Conservation (phyloP, 108 stramenopile species). For the Hondaea fermentalgiana region DNA sequence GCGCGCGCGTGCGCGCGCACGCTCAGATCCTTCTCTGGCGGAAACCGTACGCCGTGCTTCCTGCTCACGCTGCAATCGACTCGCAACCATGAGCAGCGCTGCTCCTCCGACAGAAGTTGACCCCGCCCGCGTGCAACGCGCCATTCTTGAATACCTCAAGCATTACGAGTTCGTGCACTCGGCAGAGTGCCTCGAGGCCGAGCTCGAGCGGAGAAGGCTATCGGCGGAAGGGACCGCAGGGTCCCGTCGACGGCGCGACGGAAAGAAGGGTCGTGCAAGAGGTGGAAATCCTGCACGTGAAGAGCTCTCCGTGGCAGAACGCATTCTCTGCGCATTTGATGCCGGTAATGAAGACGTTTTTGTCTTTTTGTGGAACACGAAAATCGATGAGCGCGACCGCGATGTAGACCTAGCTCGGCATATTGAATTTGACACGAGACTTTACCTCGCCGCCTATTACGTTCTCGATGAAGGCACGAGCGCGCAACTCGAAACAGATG, state of each 20-base stretch:
- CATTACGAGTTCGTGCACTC: not conserved
- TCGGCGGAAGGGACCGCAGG: not conserved
- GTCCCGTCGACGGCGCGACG: not conserved
- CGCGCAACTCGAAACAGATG: not conserved
- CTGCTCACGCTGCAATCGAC: too few relatives aligned
- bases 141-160: conserved; percentile 15
- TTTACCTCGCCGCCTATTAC: not conserved
- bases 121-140: not conserved
- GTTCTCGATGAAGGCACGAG: not conserved
- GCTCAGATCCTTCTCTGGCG: too few relatives aligned
- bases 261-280: too few relatives aligned
- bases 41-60: too few relatives aligned
- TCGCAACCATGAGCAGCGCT: not conserved
- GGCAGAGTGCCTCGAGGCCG: not conserved
- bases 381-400: not conserved
- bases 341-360: not conserved
- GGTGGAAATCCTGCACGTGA: not conserved
- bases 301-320: not conserved
- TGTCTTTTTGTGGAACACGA: not conserved
- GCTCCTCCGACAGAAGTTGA: not conserved
- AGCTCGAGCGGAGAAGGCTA: not conserved
- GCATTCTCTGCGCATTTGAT: not conserved
- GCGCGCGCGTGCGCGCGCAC: too few relatives aligned
- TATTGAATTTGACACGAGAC: not conserved
- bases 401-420: not conserved